Base-by-base conservation (phyloP, 2,329 filamentous ascomycete species). In the Xenoacremonium recifei region DNA sequence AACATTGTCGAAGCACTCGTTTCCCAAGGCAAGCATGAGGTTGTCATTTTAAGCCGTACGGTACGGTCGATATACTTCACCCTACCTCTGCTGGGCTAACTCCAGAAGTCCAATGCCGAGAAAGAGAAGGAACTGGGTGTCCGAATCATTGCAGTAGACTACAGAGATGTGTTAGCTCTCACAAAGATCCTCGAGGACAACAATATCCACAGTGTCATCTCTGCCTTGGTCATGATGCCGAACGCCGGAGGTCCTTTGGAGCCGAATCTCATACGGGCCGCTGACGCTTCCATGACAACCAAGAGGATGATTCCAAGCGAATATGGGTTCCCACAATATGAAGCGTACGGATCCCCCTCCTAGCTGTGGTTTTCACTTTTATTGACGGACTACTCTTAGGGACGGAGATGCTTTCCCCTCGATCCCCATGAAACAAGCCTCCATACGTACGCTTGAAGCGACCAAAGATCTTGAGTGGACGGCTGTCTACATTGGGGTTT, bases 121-220 rank as follows among this genome's bases (percentile, higher is more conserved):
- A 13, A 27, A 13, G 23, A 9, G 9, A 9, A 27, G 23, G 23
- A 13, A 9, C 9, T 7, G 10, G 6, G 15, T 11, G 30, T 16
- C 6, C 30, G 10, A 32, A 6, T 32, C 15, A 35, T 59, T 1
- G 41, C 39, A 1, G 54, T 62, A 12, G 49, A 64, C 49, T 65
- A 65, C 43, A 15, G 35, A 15, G 42, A 62, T 32, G 38, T 63
- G n/a, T 44, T 40, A 12, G 47, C 37, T 13, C 31, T 59, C 2
- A 42, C 50, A 16, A 49, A 53, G 18, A 16, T 48, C 5, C 54
- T 66, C 5, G 53, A 59, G 34, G 51, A 61, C 32, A 59, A 72
- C 51, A 61, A 65, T 0, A 53, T 75, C 13, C 58, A 73, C 37
- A 72, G 67, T 1, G 54, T 75, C 35, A 67, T 76, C 20, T 75